Evolutionary conservation across 371 early-diverging fungal species (phyloP), one percentile per base, ranked within the genome.

Genomic region (Syncephalis fuscata): DNA sequence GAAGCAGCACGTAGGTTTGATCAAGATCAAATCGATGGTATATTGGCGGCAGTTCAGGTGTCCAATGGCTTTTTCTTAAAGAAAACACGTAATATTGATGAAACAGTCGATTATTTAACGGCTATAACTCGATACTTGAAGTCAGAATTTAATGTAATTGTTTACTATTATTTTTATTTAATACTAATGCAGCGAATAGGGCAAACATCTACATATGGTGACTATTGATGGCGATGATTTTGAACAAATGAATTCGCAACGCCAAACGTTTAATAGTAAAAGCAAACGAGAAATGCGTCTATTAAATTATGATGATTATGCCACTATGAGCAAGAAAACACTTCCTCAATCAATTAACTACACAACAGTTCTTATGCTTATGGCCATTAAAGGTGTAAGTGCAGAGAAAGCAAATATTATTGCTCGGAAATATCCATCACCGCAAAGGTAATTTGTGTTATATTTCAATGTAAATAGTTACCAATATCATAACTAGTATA

Each of bases 381-480:
- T 85, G 82, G 74, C 80, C 0, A 62, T 87, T 43, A 70, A 75
- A 22, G 91, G 92, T 15, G 64, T 90, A 36, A 80, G 82, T 51
- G 72, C 69, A 0, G 91, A 92, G 52, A 88, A 85, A 59, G 94
- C 92, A 0, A 38, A 60, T 11, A 67, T 78, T 8, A 66, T 93
- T 22, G 76, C 70, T 3, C 59, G 60, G 32, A 57, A 54, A n/a
- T 90, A 76, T 51, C 77, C 74, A 3, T 92, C 91, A 0, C 78
- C 85, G 1, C 51, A 51, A 41, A 8, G 41, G 41, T 41, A 41
- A n/a, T 32, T 11, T 32, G 11, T 32, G 32, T 7, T 32, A 11
- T 32, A 11, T 7, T 32, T 4, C 32, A 11, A 32, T 32, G 32
- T 11, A 7, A 4, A 32, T 21, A 5, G 5, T 8, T 21, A 4